phyloP scores from a whole-genome alignment of 257 asterid species.

The Sherardia arvensis region DNA sequence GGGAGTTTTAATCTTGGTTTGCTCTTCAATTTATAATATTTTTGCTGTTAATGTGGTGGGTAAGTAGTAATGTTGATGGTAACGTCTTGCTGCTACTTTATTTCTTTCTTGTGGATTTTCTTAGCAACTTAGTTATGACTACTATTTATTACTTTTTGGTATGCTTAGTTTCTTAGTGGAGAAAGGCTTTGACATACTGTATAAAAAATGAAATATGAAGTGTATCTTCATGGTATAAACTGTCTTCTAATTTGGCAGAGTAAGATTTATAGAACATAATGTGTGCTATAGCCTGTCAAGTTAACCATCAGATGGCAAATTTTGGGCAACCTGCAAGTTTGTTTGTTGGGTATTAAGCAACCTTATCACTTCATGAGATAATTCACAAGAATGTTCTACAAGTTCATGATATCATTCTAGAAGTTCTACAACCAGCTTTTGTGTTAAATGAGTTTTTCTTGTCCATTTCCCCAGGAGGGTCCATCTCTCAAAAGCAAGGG shows the following conservation, averaged over 20 bases:
- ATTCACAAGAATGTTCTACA: neutral
- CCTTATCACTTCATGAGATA: neutral
- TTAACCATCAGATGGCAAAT: neutral
- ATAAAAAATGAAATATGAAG: neutral
- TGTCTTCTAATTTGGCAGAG: neutral
- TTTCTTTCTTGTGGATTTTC: neutral
- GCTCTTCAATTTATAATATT: neutral
- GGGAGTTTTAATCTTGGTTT: neutral
- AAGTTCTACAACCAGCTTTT: conserved; percentile 1
- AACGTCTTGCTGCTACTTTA: neutral
- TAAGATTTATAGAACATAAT: neutral
- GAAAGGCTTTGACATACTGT: neutral
- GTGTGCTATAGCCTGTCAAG: neutral
- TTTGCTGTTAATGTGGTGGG: neutral
- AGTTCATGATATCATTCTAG: too few species aligned
- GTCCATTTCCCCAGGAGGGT: conserved; percentile 59
- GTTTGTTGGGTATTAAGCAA: neutral
- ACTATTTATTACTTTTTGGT: too few species aligned
- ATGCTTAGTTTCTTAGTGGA: neutral
- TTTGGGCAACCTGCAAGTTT: neutral
- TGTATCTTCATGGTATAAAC: neutral
- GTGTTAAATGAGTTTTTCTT: neutral
- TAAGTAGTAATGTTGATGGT: neutral
- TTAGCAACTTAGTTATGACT: too few species aligned
- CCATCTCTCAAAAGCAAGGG: conserved; percentile 85